Evolutionary conservation across 2,329 filamentous ascomycete species (phyloP), one percentile per base, ranked within the genome.

Genomic region (Clonostachys sp.): DNA sequence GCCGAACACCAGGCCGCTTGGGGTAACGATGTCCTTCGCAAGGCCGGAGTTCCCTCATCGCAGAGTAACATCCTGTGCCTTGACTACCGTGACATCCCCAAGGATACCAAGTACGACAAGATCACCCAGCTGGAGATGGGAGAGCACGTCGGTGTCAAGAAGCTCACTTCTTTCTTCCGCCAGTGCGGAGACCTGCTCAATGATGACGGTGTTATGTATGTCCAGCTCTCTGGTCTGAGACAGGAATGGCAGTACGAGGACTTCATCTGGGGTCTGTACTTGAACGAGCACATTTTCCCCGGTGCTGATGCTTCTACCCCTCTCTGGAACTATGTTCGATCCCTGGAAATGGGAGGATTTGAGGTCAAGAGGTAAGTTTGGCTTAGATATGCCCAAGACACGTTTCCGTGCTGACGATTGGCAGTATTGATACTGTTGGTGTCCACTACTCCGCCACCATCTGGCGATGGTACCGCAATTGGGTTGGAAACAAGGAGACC

Each of bases 271-370:
- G 94, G 94, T 66, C 80, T 97, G 42, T 97, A 96, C 81, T 95
- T 97, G 90, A 97, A 97, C 85, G 96, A 96, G 77, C 96, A 97
- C 71, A 80, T 97, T 67, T 97, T 97, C 81, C 94, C 92, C 35
- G 94, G 94, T 65, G 94, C 94, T 45, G 94, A 97, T 65, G 94
- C 94, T 45, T 96, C 89, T 41, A 95, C 91, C 49, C 94, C 94
- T 44, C 83, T 99, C 43, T 90, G 89, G 57, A 94, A 86, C 71
- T 89, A 95, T 60, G 77, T 95, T 58, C 83, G 91, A 67, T 84
- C 83, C 63, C 81, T 96, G 17, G 94, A 99, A 74, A 84, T 80
- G 48, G 86, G 63, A 41, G 65, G 66, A 34, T 69, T 69, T 33
- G 94, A 97, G 71, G 74, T 97, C 67, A 97, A 96, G 84, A 47